Evolutionary conservation across 2,329 filamentous ascomycete species (phyloP), one percentile per base, ranked within the genome.

Genomic region (Aspergillus chevalieri): DNA sequence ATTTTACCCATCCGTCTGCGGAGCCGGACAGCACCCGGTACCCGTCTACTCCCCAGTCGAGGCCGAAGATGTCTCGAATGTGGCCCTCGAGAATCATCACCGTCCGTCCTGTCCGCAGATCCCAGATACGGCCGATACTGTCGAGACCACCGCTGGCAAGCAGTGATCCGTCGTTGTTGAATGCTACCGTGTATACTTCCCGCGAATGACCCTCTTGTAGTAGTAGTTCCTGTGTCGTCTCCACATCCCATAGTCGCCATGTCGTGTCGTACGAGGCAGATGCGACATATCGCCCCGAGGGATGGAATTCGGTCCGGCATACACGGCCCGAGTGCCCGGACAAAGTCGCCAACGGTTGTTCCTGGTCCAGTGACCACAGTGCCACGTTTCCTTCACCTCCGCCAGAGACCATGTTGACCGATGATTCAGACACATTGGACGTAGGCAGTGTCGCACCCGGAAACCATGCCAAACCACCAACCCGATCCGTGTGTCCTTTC

Each of bases 241-340:
- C 84, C 0, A 97, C 83, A 65, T 97, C 92, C 92, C 93, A 98
- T 30, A 98, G 76, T 42, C 92, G 83, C 93, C 93, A 98, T 0
- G 93, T 95, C 2, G 90, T 95, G 65, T 98, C 93, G 62, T 93
- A 93, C 0, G 90, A 95, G 6, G 93, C 93, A 1, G 91, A 95
- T 4, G 92, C 93, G 5, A 97, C 76, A 63, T 92, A 97, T 53
- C 80, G 80, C 3, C 92, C 92, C 0, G 89, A 95, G 0, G 93
- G 93, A 58, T 98, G 93, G 63, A 97, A 95, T 51, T 95, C 93
- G 10, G 95, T 86, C 49, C 92, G 83, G 61, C 90, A 95, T 7
- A 98, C 90, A 53, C 93, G 85, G 47, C 87, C 87, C 4, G 81
- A 84, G 64, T 98, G 93, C 1, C 92, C 93, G 21, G 84, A 79